Base-by-base conservation (phyloP, 371 early-diverging fungal genomes). In the Mortierella sp. region DNA sequence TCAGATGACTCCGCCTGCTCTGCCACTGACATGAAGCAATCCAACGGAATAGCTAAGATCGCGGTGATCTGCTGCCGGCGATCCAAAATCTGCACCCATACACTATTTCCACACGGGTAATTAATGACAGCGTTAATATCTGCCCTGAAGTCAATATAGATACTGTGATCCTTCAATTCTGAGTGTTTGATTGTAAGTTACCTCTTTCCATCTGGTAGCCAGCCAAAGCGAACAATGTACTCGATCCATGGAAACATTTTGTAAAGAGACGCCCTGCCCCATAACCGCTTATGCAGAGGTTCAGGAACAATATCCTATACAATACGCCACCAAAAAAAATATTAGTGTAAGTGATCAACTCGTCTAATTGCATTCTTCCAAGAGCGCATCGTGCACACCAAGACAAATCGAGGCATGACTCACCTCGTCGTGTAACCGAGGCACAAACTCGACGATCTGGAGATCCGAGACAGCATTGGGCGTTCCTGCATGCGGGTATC, bases 211-310 rank as follows among this genome's bases (percentile, higher is more conserved):
- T 89, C 87, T 0, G 93, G 90, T 29, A 92, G 50, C 96, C 96
- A 96, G 0, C 94, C 95, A 79, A 92, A 90, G 29, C 96, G 87
- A 13, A 91, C 92, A 50, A 94, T 90, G 72, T 96, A 96, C 78
- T 95, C 95, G 41, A 87, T 68, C 95, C 96, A 95, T 11, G 95
- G 93, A 64, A 92, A 94, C 52, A 87, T 45, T 24, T 77, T 66
- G 64, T 87, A 78, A 13, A 94, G 66, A 11, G 85, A 71, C 1
- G 82, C 68, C 22, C 67, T 70, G 6, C 90, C 91, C 88, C 89
- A 90, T 19, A 93, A 81, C 29, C 88, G 80, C 73, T 88, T 89
- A 43, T 87, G 86, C n/a, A 86, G 70, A n/a, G 86, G 85, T 45
- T 83, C 84, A 26, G 66, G 69, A 19, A 70, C 76, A 52, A 68